phyloP scores from a whole-genome alignment of 345 rosid species.

The Salix purpurea region DNA sequence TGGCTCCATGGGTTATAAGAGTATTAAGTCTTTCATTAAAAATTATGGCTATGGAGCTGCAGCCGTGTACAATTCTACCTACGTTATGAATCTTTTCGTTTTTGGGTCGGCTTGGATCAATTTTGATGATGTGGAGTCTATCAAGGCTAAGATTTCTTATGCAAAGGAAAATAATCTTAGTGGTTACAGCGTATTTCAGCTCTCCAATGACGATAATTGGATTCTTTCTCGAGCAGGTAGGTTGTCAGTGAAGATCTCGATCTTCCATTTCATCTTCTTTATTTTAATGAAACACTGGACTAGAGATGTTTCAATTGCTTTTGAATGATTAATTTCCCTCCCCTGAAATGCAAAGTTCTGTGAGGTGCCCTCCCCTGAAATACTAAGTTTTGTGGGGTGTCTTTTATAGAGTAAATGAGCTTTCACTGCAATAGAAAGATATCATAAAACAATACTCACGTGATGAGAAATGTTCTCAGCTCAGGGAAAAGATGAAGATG shows the following conservation, averaged over 20 bases:
- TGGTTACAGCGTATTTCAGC: conserved; percentile 38
- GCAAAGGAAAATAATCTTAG: conserved; percentile 31
- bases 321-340: too few relatives aligned
- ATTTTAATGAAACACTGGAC: too few relatives aligned
- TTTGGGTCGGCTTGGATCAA: conserved; percentile 32
- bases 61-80: conserved; percentile 30
- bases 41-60: conserved; percentile 20
- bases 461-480: too few relatives aligned
- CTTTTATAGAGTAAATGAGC: too few relatives aligned
- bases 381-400: too few relatives aligned
- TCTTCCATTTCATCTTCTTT: too few relatives aligned
- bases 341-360: too few relatives aligned
- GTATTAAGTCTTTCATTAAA: conserved; percentile 7
- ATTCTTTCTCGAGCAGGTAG: conserved; percentile 37
- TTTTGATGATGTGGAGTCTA: conserved; percentile 38
- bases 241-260: background rate
- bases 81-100: conserved; percentile 22
- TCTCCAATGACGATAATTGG: conserved; percentile 37
- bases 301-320: too few relatives aligned
- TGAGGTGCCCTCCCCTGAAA: too few relatives aligned
- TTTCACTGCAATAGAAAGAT: too few relatives aligned
- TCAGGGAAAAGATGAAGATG: too few relatives aligned
- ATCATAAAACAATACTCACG: too few relatives aligned
- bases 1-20: conserved; percentile 28
- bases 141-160: conserved; percentile 35